Base-by-base conservation (phyloP, 2,329 filamentous ascomycete species). In the Daldinia eschscholtzii region DNA sequence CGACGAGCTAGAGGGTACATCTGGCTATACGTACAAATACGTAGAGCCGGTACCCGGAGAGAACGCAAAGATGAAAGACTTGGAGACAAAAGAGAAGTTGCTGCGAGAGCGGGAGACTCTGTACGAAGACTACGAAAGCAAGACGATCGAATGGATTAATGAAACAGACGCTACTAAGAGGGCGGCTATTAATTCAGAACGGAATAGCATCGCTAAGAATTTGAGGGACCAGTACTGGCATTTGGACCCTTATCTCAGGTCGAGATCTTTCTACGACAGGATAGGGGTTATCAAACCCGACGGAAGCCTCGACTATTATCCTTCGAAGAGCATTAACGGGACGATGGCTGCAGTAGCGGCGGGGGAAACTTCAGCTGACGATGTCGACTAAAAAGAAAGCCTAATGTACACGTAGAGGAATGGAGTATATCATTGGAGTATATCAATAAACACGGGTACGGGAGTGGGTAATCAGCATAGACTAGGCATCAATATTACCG, bases 1-100 rank as follows among this genome's bases (percentile, higher is more conserved):
- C 66, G 92, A 91, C 76, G 94, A 97, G 70, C 86, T 98, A 3
- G 95, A 94, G 23, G 96, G 96, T 53, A 88, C 92, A 6, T 94
- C 98, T 73, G 85, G 94, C 71, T 98, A 92, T 90, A 84, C 88
- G 56, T 98, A 97, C 81, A 82, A 87, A 70, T 99, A 97, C 77
- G 81, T 90, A 26, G 94, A 98, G 80, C 93, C 94, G 0, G 76
- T 86, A 1, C 78, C 86, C 0, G 91, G 89, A 33, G 96, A 99
- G 81, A 96, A 98, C 78, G 87, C 88, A 58, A 81, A 80, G 65
- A 92, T 97, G 88, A 87, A 91, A 74, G 88, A 92, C 71, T 83
- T 83, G 0, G 85, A 80, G 13, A 89, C 89, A 0, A 85, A 88
- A 58, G 88, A 93, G 57, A 84, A 83, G 61, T 81, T 98, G 3